Evolutionary conservation across 805 yeast genomes (phyloP), one percentile per base, ranked within the genome.

Genomic region (Cyberlindnera amylophila): DNA sequence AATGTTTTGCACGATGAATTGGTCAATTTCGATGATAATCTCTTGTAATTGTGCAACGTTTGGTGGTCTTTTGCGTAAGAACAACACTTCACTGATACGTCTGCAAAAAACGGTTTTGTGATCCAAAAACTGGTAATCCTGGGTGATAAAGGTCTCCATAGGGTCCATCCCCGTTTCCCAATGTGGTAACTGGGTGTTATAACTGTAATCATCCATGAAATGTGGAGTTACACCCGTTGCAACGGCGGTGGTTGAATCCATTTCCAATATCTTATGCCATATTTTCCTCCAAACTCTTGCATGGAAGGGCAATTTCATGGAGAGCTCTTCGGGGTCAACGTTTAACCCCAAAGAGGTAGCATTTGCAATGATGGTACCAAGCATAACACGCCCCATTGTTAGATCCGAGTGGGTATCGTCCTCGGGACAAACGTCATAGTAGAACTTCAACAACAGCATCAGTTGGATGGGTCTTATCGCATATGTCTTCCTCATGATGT

Each of bases 381-480:
- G 59, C 42, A 68, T 66, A 4, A 73, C 67, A 39, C 67, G 71
- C 0, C 74, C 61, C 38, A 69, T 74, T 7, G 75, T 74, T 28
- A 69, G 71, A 42, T 72, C 80, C 3, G 67, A 64, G 1, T 72
- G 70, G 51, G 76, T 79, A 27, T 82, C 82, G 51, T 74, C 76
- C 51, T 76, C 81, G 0, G 79, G 81, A 0, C 78, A 71, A 39
- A 55, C 62, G 23, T 57, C 63, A 45, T 63, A 73, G 57, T 79
- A 80, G 23, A 72, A 59, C 46, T 74, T 67, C 53, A 74, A 59
- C 42, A 70, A 61, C 26, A 77, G 42, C 8, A 75, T 69, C 42
- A 78, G 67, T 54, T 79, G 83, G 43, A 79, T 58, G 6, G 79
- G 66, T 2, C 69, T 64, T 29, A 78, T 47, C 11, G 45, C 16